Conservation (phyloP, 2,329 filamentous ascomycete genomes). For the Colletotrichum tabaci region DNA sequence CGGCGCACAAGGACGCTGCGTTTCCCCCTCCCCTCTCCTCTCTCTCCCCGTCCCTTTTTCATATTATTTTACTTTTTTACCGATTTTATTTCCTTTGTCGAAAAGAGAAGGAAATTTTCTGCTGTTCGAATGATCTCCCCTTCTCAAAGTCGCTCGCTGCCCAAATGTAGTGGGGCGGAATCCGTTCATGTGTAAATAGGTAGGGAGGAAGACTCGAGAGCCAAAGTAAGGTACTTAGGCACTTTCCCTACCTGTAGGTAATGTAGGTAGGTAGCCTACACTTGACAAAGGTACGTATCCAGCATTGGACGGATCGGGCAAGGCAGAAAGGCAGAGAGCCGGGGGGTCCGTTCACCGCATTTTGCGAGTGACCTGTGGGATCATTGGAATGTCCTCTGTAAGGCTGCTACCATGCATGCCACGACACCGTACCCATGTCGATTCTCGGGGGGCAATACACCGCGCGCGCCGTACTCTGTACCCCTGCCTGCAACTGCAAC, state of each 20-base stretch:
- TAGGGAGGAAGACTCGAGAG: conserved; percentile 1
- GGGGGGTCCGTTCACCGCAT: conserved; percentile 40
- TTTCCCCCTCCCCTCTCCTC: background rate
- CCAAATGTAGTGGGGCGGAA: conserved; percentile 21
- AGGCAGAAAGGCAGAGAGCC: conserved; percentile 14
- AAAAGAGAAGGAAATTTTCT: too few species aligned
- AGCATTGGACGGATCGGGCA: background rate
- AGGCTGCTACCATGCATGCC: background rate
- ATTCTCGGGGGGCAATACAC: background rate
- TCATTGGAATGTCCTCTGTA: background rate
- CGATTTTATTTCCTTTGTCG: too few species aligned
- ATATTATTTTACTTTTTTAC: background rate
- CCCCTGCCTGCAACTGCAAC: background rate
- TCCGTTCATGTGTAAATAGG: too few species aligned
- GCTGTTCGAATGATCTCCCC: background rate
- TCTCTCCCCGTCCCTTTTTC: background rate
- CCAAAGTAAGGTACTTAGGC: background rate
- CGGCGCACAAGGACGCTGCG: background rate
- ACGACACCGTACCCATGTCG: background rate
- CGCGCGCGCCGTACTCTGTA: background rate
- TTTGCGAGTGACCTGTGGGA: background rate
- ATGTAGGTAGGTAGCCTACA: background rate
- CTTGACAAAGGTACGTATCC: background rate
- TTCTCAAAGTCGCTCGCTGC: background rate
- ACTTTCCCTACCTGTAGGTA: too few species aligned